These are phyloP conservation scores for Pelagophyceae sp. DNA, from an alignment of 352 stramenopile genomes.

Conservation along the genomic window DNA sequence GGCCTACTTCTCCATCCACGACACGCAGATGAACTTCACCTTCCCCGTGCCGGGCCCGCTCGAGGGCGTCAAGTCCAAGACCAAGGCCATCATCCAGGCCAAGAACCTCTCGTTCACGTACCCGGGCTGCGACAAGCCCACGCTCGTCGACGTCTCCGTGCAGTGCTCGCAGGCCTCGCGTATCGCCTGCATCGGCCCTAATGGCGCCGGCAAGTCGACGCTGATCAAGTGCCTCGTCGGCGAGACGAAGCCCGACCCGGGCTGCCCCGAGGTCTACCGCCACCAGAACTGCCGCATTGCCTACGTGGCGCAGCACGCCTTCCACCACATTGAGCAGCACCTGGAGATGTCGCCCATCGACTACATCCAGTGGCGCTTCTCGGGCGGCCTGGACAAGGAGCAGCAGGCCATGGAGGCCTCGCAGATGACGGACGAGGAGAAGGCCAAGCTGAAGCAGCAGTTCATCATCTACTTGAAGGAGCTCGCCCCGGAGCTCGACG, in stretches of 20 bases:
- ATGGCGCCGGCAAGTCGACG: constrained; percentile 69
- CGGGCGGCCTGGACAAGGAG: constrained; percentile 60
- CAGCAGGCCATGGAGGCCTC: constrained; percentile 21
- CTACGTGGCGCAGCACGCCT: constrained; percentile 67
- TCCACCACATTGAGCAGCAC: constrained; percentile 82
- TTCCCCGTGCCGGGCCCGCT: constrained; percentile 37
- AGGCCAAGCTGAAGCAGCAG: constrained; percentile 60
- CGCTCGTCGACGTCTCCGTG: constrained; percentile 64
- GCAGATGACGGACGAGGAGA: constrained; percentile 59
- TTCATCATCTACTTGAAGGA: constrained; percentile 34
- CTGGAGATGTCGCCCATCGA: constrained; percentile 72
- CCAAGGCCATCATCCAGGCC: constrained; percentile 34
- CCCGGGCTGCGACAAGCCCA: constrained; percentile 19
- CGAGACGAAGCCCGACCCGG: constrained; percentile 39
- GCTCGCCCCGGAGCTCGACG: constrained; percentile 49
- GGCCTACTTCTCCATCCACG: constrained; percentile 38
- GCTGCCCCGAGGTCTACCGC: constrained; percentile 12
- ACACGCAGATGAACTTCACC: constrained; percentile 32
- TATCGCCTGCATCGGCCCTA: constrained; percentile 69
- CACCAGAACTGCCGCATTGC: constrained; percentile 22
- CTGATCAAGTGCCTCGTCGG: constrained; percentile 45
- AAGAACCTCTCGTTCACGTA: constrained; percentile 36
- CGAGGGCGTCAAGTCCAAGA: constrained; percentile 38
- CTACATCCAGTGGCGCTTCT: constrained; percentile 83
- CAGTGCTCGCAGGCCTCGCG: constrained; percentile 67